Percentiles rank a stretch among this genome's conserved stretches.
Evolutionary conservation across 176 grass and related monocot species (phyloP).

Genomic region (Raddia guianensis): DNA sequence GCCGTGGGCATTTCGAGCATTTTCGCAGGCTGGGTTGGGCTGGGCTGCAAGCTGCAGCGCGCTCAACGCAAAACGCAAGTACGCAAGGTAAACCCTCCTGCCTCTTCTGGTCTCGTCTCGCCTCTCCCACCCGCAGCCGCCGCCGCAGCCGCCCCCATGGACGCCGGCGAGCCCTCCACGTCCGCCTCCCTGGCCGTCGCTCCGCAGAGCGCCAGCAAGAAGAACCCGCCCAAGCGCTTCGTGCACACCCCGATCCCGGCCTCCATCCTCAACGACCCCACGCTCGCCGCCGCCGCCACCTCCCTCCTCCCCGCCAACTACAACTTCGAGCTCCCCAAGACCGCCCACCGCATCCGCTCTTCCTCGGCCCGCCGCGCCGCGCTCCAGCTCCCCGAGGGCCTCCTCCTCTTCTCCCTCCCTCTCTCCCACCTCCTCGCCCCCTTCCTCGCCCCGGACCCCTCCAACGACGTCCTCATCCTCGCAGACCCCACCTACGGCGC

Average conservation of each 20-base stretch:
- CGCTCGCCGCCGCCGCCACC: constrained; percentile 65
- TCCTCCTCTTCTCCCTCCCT: constrained; percentile 89
- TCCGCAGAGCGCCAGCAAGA: constrained; percentile 35
- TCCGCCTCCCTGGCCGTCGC: constrained; percentile 42
- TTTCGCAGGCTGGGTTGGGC: too few relatives aligned
- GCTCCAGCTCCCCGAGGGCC: constrained; percentile 89
- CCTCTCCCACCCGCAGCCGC: constrained; percentile 15
- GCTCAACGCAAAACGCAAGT: not conserved
- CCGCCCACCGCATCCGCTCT: constrained; percentile 75
- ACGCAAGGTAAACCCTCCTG: constrained; percentile 26
- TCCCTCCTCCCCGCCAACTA: constrained; percentile 72
- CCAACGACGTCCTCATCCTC: constrained; percentile 79
- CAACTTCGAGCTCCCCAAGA: constrained; percentile 93
- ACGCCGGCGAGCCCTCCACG: constrained; percentile 44
- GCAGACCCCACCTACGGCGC: constrained; percentile 92
- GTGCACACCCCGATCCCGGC: constrained; percentile 78
- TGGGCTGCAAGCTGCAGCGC: too few relatives aligned
- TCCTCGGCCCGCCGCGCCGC: constrained; percentile 60
- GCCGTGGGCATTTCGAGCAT: too few relatives aligned
- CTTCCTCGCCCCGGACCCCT: constrained; percentile 48
- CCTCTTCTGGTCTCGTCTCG: not conserved
- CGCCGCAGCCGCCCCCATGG: constrained; percentile 50
- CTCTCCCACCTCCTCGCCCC: constrained; percentile 75
- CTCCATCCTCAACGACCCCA: constrained; percentile 74
- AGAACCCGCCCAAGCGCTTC: constrained; percentile 68